Evolutionary conservation across 768 basidiomycete genomes (phyloP).

Genomic region (Vishniacozyma victoriae): DNA sequence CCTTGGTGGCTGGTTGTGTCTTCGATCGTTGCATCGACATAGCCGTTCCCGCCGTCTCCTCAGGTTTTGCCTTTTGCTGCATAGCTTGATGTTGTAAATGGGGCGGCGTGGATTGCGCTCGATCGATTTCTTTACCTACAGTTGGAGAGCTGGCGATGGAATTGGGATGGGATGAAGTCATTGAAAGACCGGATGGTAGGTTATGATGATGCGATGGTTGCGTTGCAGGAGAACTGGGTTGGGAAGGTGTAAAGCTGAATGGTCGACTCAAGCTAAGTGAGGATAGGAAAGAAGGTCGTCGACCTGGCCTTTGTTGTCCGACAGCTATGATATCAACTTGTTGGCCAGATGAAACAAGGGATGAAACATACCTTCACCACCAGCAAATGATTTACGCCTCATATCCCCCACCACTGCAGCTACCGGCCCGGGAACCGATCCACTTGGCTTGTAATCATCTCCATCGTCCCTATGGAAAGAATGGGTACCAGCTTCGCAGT

Average conservation of each 20-base stretch:
- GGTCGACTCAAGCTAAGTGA: conserved; percentile 9
- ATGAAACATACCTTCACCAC: conserved; percentile 11
- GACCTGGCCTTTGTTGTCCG: conserved; percentile 10
- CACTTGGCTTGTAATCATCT: background rate
- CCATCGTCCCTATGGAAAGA: conserved; percentile 13
- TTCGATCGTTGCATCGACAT: too few relatives aligned
- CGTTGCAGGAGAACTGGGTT: conserved; percentile 1
- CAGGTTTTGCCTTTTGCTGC: background rate
- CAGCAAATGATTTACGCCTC: conserved; percentile 8
- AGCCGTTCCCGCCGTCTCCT: background rate
- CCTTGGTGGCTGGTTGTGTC: too few relatives aligned
- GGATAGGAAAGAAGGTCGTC: conserved; percentile 20
- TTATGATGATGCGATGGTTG: background rate
- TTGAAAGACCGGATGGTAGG: background rate
- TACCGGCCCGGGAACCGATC: background rate
- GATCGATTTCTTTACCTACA: background rate
- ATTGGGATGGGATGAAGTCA: background rate
- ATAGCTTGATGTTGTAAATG: conserved; percentile 1
- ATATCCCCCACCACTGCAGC: background rate
- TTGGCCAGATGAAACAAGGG: background rate
- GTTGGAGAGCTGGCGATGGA: background rate
- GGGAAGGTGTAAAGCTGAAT: conserved; percentile 6
- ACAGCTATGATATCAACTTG: background rate
- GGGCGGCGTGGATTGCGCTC: conserved; percentile 3
- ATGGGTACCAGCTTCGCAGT: conserved; percentile 17